Percentiles rank a stretch among this genome's conserved stretches.
These are phyloP conservation scores for Whalleya microplaca DNA, from an alignment of 2,329 filamentous ascomycete genomes.

Conservation along the genomic window DNA sequence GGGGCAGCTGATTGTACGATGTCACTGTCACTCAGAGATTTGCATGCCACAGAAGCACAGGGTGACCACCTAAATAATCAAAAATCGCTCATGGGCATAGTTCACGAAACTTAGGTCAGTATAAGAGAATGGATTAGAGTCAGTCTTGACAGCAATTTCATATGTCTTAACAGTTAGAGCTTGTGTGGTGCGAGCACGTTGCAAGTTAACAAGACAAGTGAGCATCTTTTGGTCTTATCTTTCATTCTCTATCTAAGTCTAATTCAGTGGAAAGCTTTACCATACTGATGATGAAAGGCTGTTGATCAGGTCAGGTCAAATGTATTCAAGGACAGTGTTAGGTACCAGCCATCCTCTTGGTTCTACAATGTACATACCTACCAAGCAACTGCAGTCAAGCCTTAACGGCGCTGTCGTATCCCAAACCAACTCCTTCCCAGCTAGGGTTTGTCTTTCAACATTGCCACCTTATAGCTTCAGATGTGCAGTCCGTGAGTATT, in stretches of 20 bases:
- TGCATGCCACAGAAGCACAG: constrained; percentile 18
- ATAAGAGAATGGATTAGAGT: background rate
- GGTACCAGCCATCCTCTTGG: background rate
- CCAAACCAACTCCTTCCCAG: background rate
- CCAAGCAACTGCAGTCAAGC: background rate
- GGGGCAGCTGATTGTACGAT: constrained; percentile 17
- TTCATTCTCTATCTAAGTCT: no score
- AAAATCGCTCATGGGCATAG: background rate
- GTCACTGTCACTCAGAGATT: constrained; percentile 9
- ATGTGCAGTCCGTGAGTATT: background rate
- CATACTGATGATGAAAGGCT: background rate
- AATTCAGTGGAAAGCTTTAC: background rate
- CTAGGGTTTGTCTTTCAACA: background rate
- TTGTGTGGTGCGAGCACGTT: background rate
- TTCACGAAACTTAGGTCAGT: background rate
- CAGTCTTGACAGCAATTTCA: background rate
- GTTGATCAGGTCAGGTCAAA: background rate
- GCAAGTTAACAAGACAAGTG: constrained; percentile 3
- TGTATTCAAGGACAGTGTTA: background rate
- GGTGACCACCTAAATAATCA: constrained; percentile 8
- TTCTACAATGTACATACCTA: constrained; percentile 5
- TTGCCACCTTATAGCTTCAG: background rate
- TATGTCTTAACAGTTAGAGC: constrained; percentile 14
- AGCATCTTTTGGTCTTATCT: background rate
- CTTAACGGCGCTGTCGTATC: constrained; percentile 1